Evolutionary conservation across 1,284 basidiomycete genomes (phyloP), one percentile per base, ranked within the genome.

Genomic region (Volvariella surrecta): DNA sequence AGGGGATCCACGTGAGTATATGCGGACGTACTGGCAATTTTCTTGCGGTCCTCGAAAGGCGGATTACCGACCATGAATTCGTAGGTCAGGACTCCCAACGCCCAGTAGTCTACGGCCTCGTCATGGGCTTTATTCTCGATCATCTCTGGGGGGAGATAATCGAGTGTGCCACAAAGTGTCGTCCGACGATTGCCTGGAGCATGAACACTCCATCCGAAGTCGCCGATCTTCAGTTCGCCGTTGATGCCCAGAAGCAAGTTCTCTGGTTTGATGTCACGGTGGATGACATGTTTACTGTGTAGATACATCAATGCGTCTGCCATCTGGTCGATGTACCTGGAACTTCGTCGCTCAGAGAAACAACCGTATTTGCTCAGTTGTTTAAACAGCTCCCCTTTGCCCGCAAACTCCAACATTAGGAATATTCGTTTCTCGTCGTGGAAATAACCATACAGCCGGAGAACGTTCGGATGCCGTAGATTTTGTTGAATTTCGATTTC

Each of bases 401-500:
- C 92, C 0, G 94, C 94, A 58, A 95, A 98, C 60, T 98, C 94
- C 52, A 97, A 76, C 81, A 98, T 94, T 51, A 98, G 74, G 67
- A 97, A 98, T 54, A 98, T 94, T n/a, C 94, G 86, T 59, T 95
- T 95, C 58, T 89, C 82, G 61, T 98, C 95, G 66, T 98, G 92
- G 67, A 98, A 98, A 71, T 94, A 98, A 30, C 94, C 94, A 53
- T 96, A 94, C 15, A 98, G 73, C 6, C 95, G 81, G 7, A 99
- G 71, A 48, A 99, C 85, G 60, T 99, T 86, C 0, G 96, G 96
- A 61, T 99, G 96, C 41, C 95, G 79, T 37, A 98, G 74, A 65
- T 99, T 95, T 64, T 93, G 90, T 59, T 99, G 96, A 50, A 99
- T 99, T 64, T 99, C 96, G 54, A 99, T 98, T 65, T 99, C 96